A percentile compares a stretch with the other conserved stretches of the same genome.
phyloP scores from a whole-genome alignment of 1,139 yeast genomes.

The Suhomyces guaymorum region DNA sequence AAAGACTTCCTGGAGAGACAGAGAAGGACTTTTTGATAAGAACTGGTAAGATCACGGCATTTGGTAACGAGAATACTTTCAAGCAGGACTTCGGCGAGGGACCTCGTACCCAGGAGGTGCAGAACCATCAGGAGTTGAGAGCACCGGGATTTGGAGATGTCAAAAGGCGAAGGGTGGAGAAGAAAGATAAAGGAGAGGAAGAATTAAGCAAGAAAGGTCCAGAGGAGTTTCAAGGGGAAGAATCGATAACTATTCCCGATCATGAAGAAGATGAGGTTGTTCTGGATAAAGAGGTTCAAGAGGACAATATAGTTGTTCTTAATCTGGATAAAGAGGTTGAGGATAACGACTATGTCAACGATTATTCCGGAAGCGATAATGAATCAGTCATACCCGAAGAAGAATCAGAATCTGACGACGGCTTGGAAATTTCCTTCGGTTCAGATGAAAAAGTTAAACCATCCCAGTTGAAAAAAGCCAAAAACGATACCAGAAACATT shows the following conservation, averaged over 20 bases:
- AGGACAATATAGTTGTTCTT: no score
- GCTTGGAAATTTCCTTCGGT: conserved; percentile 2
- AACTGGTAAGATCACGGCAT: conserved; percentile 93
- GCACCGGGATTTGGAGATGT: conserved; percentile 39
- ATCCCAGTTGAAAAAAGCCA: not conserved
- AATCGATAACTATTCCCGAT: no score
- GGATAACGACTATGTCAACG: no score
- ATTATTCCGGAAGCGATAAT: conserved; percentile 4
- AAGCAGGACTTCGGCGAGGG: conserved; percentile 13
- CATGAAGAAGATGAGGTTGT: no score
- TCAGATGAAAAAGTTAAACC: conserved; percentile 1
- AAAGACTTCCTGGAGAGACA: conserved; percentile 62
- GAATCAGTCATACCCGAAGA: conserved; percentile 1
- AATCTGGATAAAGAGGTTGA: no score
- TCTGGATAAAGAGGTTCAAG: no score
- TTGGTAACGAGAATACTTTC: conserved; percentile 70
- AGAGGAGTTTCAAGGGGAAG: no score
- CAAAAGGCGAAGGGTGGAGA: conserved; percentile 14
- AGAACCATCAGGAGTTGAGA: conserved; percentile 36
- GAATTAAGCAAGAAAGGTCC: no score
- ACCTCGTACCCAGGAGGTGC: conserved; percentile 17
- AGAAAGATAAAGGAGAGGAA: no score
- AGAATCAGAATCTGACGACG: not conserved
- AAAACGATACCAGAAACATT: conserved; percentile 32
- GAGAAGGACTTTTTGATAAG: conserved; percentile 79